Base-by-base conservation (phyloP, 192 early-diverging fungal genomes). In the Mortierella antarctica region DNA sequence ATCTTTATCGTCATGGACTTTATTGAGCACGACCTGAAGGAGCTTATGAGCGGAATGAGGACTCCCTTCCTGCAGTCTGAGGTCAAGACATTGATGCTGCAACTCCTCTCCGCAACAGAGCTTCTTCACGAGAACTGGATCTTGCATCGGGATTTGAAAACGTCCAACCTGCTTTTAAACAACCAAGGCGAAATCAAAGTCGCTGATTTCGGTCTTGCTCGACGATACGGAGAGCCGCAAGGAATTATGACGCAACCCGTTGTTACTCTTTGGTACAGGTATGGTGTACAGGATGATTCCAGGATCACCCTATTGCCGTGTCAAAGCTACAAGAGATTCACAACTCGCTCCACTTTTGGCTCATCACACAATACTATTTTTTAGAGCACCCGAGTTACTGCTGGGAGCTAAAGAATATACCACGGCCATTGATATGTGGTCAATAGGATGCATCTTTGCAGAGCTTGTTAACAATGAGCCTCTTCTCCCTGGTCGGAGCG, bases 1-100 rank as follows among this genome's bases (percentile, higher is more conserved):
- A 92, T 98, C 41, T 99, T 96, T 73, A 96, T 97, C 67, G 96
- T 96, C 6, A 99, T 99, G 97, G 97, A 99, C 61, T 99, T 94
- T 81, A 91, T 97, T 71, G 95, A 97, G 46, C 96, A 98, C 73
- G 97, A 99, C 68, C 86, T 99, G 51, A 96, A 98, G 59, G 83
- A 91, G 7, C 83, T 99, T 0, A 96, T 98, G 95, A 94, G 93
- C 54, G 84, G 83, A 44, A 97, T 96, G 95, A 81, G 80, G 5
- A 53, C 79, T 6, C 89, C 93, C 8, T 99, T 99, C 70, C 74
- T 93, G 18, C 92, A 93, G 50, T 95, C 93, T 6, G 97, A 99
- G 82, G 89, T 92, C 41, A 95, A 94, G 57, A 90, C 93, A 0
- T 65, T 96, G 49, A 88, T 95, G 89, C 40, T 88, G 14, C 94